These are phyloP conservation scores for Vanderwaltozyma verrucispora DNA, from an alignment of 805 yeast species.

Conservation along the genomic window DNA sequence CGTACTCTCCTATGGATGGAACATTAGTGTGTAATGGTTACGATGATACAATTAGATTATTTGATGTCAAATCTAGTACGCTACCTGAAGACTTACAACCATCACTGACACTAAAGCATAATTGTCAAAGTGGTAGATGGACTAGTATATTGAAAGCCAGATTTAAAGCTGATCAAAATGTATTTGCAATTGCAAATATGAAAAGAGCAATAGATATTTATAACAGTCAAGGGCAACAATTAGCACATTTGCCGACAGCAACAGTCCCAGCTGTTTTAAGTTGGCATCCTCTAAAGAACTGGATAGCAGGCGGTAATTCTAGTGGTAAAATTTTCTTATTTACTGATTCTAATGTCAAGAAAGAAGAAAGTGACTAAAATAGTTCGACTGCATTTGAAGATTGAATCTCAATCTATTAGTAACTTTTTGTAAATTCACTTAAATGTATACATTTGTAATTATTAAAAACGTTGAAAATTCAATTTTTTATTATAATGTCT, in stretches of 20 bases:
- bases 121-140: constrained; percentile 97
- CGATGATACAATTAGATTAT: constrained; percentile 72
- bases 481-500: no score
- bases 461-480: no score
- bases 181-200: constrained; percentile 92
- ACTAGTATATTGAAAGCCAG: constrained; percentile 80
- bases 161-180: constrained; percentile 70
- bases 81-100: constrained; percentile 41
- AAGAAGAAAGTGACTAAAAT: no score
- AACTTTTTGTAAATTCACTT: no score
- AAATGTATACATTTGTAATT: no score
- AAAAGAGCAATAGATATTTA: constrained; percentile 77
- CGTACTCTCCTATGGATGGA: constrained; percentile 56
- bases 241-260: constrained; percentile 71
- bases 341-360: constrained; percentile 8
- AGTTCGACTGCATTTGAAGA: no score
- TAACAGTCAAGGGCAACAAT: constrained; percentile 60
- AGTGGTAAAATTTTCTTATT: constrained; percentile 77
- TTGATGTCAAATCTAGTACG: constrained; percentile 37
- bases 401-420: no score
- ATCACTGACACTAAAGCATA: constrained; percentile 58
- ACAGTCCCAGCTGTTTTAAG: constrained; percentile 88
- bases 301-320: constrained; percentile 92
- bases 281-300: constrained; percentile 77
- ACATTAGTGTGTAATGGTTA: constrained; percentile 87